These are phyloP conservation scores for Camellia oleifera DNA, from an alignment of 179 eudicot species.

Conservation along the genomic window DNA sequence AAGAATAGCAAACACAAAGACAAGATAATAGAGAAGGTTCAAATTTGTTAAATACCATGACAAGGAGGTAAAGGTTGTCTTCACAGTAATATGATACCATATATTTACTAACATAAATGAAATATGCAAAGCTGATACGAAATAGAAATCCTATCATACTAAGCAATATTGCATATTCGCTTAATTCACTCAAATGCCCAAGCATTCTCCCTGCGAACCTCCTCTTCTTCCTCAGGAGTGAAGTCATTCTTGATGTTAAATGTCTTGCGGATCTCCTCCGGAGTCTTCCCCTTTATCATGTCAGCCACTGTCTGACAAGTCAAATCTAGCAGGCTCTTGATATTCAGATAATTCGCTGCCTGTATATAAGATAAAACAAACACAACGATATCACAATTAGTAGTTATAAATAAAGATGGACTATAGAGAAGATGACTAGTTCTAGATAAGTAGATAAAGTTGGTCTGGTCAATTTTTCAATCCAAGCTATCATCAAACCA, in stretches of 20 bases:
- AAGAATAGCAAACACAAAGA: neutral
- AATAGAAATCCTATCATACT: conserved; percentile 6
- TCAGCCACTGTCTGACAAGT: conserved; percentile 42
- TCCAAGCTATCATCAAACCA: too few species aligned
- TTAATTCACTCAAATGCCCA: conserved; percentile 35
- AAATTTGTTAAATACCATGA: neutral
- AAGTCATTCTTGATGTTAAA: conserved; percentile 31
- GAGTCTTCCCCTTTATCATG: conserved; percentile 38
- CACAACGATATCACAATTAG: neutral
- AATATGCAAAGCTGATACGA: neutral
- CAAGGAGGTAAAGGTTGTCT: neutral
- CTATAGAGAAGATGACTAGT: too few species aligned
- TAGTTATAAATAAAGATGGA: neutral
- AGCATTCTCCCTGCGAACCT: conserved; percentile 34
- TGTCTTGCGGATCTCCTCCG: conserved; percentile 31
- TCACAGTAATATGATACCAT: neutral
- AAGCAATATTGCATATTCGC: neutral
- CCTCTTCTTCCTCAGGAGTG: conserved; percentile 37
- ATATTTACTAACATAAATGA: neutral
- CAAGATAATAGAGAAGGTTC: neutral
- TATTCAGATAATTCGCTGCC: conserved; percentile 38
- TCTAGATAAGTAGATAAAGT: too few species aligned
- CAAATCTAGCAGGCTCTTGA: conserved; percentile 34
- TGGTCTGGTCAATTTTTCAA: too few species aligned
- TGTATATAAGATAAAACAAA: conserved; percentile 5